Base-by-base conservation (phyloP, 1,139 yeast genomes). In the Yamadazyma trypodendri region DNA sequence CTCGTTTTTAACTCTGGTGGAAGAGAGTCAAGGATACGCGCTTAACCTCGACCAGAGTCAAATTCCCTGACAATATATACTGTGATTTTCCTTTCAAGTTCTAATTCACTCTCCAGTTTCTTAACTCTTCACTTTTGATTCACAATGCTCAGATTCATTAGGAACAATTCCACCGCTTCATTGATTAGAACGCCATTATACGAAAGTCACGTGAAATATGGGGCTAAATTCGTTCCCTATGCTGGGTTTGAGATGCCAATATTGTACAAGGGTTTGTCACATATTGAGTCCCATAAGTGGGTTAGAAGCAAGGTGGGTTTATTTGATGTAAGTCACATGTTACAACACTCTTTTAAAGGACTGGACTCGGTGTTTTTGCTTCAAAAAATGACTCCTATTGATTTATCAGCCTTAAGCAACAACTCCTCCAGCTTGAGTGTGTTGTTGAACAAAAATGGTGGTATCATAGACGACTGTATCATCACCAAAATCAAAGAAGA, bases 161-260 rank as follows among this genome's bases (percentile, higher is more conserved):
- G 65, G 51, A 50, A 52, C 40, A 59, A 61, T 35, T 61, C 71
- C n/a, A 38, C 49, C 6, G 43, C 58, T 3, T 40, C 57, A 7
- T 60, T 75, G 24, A 48, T 61, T 43, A 83, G 78, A 54, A 92
- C 98, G 1, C 95, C 97, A 4, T 72, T 92, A 35, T 78, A 84
- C 57, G 89, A 84, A 45, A 73, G 89, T 28, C 97, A 92, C 58
- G 67, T 84, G 25, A 76, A 77, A 42, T 68, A 80, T 35, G 92
- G 90, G 5, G 98, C 90, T 11, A 89, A 86, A 44, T 83, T 92
- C 84, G 97, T 89, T 3, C 95, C 92, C 30, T 92, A 87, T 63
- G 97, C 97, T 20, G 97, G 97, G 13, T 92, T 77, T 56, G 79
- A 83, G 36, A 90, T 92, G 97, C 98, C 98, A 2, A 90, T 92